A percentile compares a stretch with the other conserved stretches of the same genome.
phyloP scores from a whole-genome alignment of 139 green algal species.

The Pleodorina starrii region DNA sequence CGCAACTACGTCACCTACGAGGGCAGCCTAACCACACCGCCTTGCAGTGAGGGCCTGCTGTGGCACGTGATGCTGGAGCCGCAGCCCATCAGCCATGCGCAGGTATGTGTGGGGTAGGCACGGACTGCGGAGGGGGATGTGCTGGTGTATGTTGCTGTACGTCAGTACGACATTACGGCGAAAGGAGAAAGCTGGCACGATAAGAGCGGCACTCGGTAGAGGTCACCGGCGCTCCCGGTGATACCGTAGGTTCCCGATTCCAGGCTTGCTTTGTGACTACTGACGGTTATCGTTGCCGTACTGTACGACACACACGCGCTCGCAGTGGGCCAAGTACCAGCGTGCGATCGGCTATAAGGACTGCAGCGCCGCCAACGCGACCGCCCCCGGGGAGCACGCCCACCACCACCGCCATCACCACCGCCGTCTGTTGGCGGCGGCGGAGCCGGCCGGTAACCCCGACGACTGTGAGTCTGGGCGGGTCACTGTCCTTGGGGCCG shows the following conservation, averaged over 20 bases:
- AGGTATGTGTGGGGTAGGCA: too few relatives aligned
- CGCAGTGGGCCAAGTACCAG: slow-evolving; percentile 23
- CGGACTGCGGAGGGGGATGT: too few relatives aligned
- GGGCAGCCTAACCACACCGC: slow-evolving; percentile 72
- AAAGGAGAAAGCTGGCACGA: too few relatives aligned
- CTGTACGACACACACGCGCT: too few relatives aligned
- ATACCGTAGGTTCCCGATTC: too few relatives aligned
- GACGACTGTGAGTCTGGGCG: slow-evolving; percentile 24
- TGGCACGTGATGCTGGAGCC: slow-evolving; percentile 66
- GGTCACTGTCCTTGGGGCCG: too few relatives aligned
- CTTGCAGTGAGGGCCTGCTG: slow-evolving; percentile 73
- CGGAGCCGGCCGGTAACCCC: not conserved
- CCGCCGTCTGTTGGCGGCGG: not conserved
- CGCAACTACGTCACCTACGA: slow-evolving; percentile 54
- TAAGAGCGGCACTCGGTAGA: too few relatives aligned
- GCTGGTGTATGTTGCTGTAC: too few relatives aligned
- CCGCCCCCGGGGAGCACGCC: not conserved
- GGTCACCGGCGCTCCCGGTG: too few relatives aligned
- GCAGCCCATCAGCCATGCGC: slow-evolving; percentile 39
- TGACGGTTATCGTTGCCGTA: too few relatives aligned
- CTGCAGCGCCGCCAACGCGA: not conserved
- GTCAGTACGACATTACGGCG: too few relatives aligned
- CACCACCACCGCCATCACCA: slow-evolving; percentile 8
- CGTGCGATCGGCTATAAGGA: slow-evolving; percentile 7
- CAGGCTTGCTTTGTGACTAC: too few relatives aligned